Evolutionary conservation across 495 filamentous ascomycete species (phyloP).

Genomic region (Lasiosphaeriaceae sp.): DNA sequence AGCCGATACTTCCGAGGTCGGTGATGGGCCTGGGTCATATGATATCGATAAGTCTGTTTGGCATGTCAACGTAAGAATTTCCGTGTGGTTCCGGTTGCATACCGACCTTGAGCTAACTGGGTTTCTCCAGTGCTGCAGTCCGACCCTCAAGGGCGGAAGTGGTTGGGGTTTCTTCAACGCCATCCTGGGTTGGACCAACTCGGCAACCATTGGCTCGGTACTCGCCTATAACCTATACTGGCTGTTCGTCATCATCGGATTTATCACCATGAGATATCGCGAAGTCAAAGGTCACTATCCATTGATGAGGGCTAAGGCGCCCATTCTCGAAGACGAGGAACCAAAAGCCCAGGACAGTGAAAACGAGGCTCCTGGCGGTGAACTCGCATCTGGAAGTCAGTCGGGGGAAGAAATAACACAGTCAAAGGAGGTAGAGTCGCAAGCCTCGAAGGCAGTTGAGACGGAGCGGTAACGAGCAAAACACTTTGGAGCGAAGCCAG

Average conservation of each 20-base stretch:
- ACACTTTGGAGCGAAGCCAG: background rate
- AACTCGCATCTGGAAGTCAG: background rate
- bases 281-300: constrained; percentile 68
- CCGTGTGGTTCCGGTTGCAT: background rate
- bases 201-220: constrained; percentile 77
- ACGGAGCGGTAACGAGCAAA: background rate
- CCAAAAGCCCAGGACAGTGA: background rate
- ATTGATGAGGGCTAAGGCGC: constrained; percentile 34
- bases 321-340: background rate
- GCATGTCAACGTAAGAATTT: constrained; percentile 73
- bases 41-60: constrained; percentile 81
- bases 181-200: constrained; percentile 80
- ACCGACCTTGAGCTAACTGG: background rate
- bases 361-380: background rate
- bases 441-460: background rate
- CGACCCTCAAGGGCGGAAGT: constrained; percentile 63
- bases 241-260: constrained; percentile 61
- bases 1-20: constrained; percentile 69
- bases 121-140: constrained; percentile 65
- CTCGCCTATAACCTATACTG: constrained; percentile 89
- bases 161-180: constrained; percentile 93
- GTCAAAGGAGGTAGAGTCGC: background rate
- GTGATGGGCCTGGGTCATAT: constrained; percentile 80
- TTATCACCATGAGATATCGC: constrained; percentile 59
- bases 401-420: background rate